Evolutionary conservation across 2,329 filamentous ascomycete species (phyloP).

Genomic region (Alternaria ventricosa): DNA sequence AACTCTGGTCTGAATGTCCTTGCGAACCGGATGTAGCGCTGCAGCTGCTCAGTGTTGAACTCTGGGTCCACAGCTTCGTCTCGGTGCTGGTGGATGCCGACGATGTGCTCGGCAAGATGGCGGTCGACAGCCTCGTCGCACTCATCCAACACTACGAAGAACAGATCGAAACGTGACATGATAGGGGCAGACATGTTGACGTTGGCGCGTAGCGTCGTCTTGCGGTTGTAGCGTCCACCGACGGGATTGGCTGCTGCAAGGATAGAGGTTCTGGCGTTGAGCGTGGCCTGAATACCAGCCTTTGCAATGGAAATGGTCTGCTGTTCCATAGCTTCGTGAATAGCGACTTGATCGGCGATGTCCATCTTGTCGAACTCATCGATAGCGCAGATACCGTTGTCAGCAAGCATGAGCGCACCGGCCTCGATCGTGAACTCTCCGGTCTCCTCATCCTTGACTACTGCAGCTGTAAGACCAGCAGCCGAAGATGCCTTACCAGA

Average conservation of each 20-base stretch:
- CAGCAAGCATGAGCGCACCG: constrained; percentile 93
- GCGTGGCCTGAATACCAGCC: constrained; percentile 94
- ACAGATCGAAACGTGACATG: constrained; percentile 99
- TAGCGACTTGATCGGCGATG: constrained; percentile 93
- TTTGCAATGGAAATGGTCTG: constrained; percentile 99
- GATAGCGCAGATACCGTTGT: constrained; percentile 97
- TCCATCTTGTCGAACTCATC: constrained; percentile 99
- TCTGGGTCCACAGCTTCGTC: constrained; percentile 92
- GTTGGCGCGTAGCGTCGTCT: constrained; percentile 89
- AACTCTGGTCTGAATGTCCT: constrained; percentile 94
- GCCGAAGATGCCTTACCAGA: constrained; percentile 97
- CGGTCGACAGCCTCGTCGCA: constrained; percentile 92
- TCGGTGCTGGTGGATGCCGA: constrained; percentile 88
- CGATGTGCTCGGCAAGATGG: constrained; percentile 92
- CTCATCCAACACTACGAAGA: constrained; percentile 97
- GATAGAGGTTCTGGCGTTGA: constrained; percentile 94
- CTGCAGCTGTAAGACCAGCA: constrained; percentile 94
- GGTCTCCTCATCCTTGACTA: constrained; percentile 97
- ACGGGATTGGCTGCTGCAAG: constrained; percentile 96
- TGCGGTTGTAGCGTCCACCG: constrained; percentile 95
- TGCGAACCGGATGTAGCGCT: constrained; percentile 96
- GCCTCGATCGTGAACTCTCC: constrained; percentile 99
- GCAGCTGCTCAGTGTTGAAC: constrained; percentile 93
- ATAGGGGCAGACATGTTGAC: constrained; percentile 99
- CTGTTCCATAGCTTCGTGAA: constrained; percentile 99